Evolutionary conservation across 148 eudicot species (phyloP).

Genomic region (Amaranthus cruentus): DNA sequence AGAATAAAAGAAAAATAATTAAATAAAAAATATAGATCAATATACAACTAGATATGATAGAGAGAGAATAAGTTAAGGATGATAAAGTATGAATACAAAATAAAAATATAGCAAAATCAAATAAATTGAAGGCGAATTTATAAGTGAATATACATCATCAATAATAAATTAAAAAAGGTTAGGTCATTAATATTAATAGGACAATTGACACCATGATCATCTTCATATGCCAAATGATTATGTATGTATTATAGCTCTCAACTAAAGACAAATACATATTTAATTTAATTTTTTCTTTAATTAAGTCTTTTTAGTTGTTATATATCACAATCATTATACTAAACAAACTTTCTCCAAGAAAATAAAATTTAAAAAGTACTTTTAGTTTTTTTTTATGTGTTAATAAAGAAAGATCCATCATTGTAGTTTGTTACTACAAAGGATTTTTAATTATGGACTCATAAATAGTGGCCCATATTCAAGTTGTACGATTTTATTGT

Average conservation of each 20-base stretch:
- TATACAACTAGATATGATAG: too few relatives aligned
- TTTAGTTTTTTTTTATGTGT: neutral
- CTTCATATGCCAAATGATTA: too few relatives aligned
- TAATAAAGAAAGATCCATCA: neutral
- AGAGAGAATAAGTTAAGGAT: too few relatives aligned
- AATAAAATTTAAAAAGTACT: neutral
- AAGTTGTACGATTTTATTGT: constrained; percentile 4
- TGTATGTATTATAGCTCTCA: too few relatives aligned
- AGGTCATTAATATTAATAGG: too few relatives aligned
- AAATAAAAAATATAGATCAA: too few relatives aligned
- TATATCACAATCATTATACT: neutral
- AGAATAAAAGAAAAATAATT: too few relatives aligned
- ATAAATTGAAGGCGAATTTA: neutral
- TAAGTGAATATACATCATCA: neutral
- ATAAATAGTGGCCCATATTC: neutral
- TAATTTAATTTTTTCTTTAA: neutral
- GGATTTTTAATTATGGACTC: neutral
- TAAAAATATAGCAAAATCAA: too few relatives aligned
- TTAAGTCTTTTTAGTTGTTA: neutral
- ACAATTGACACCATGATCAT: too few relatives aligned
- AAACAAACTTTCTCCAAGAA: neutral
- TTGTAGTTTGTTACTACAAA: neutral
- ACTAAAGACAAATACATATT: too few relatives aligned
- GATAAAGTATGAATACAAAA: too few relatives aligned
- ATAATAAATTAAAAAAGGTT: neutral